Evolutionary conservation across 1,284 basidiomycete genomes (phyloP), one percentile per base, ranked within the genome.

Genomic region (Sanguinoderma infundibulare): DNA sequence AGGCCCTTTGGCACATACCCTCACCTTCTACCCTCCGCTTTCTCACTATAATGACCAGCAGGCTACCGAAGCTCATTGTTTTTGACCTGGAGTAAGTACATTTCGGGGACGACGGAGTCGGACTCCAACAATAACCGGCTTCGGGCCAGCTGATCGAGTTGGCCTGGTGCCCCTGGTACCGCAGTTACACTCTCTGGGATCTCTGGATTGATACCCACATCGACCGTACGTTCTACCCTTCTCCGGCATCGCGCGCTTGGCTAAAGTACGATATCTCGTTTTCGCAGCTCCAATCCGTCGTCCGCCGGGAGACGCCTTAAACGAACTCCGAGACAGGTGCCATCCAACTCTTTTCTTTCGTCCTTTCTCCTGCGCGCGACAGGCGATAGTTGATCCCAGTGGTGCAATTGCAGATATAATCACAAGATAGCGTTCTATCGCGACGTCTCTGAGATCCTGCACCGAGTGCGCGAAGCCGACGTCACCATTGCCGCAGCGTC

Each of bases 131-230:
- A 14, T 47, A 30, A 49, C n/a, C 38, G 22, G 40, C 52, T 22
- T 28, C 30, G 12, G n/a, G 9, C 42, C 42, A 26, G 42, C 12
- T 35, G 30, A 39, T 49, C 64, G 64, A 42, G 63, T 24, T 20
- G 22, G n/a, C 57, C 60, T 53, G 9, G 20, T 24, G 20, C 28
- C 22, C 5, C 14, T 7, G 20, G 26, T 24, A 68, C 44, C 38
- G 22, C 69, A 92, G 91, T 70, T 94, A 91, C 72, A 95, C 92
- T 0, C 78, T 95, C 1, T 95, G 93, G 92, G 84, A 89, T 61
- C 78, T 95, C 8, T 95, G 92, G 91, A 88, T 94, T 46, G 91
- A 94, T 71, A 87, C 84, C n/a, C 85, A 91, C 71, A 78, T 87
- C 57, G 76, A 79, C 58, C 81, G 85, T 81, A 66, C 14, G 72